Evolutionary conservation across 805 yeast species (phyloP).

Genomic region (Wickerhamiella qilinensis): DNA sequence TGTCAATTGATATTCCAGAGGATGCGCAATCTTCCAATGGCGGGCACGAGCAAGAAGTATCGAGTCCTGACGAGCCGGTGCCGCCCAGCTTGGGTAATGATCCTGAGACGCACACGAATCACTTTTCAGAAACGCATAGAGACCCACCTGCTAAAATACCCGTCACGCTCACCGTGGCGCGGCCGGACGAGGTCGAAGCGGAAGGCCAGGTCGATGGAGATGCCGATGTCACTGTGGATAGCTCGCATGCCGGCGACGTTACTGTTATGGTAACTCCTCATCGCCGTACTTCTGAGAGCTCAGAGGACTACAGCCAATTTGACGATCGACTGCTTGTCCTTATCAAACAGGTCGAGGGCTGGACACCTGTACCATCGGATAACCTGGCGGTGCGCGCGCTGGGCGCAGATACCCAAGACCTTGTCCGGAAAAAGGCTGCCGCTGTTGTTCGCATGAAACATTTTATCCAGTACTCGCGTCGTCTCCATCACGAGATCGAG

Average conservation of each 20-base stretch:
- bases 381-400: conserved; percentile 2
- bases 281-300: not conserved
- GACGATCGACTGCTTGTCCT: not conserved
- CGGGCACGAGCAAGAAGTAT: not conserved
- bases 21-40: not conserved
- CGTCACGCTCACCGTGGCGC: not conserved
- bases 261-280: not conserved
- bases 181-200: too few species aligned
- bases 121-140: too few species aligned
- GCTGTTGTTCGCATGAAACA: conserved; percentile 4
- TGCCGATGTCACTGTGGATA: not conserved
- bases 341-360: not conserved
- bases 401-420: conserved; percentile 2
- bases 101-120: too few species aligned
- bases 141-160: not conserved
- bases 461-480: not conserved
- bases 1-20: conserved; percentile 13
- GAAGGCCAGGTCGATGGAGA: not conserved
- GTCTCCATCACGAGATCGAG: conserved; percentile 4
- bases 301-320: not conserved
- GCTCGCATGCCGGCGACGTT: not conserved
- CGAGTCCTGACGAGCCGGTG: not conserved
- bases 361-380: conserved; percentile 1
- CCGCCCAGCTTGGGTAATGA: not conserved
- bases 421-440: conserved; percentile 2